Base-by-base conservation (phyloP, 2,329 filamentous ascomycete species). In the Macrophomina phaseolina region DNA sequence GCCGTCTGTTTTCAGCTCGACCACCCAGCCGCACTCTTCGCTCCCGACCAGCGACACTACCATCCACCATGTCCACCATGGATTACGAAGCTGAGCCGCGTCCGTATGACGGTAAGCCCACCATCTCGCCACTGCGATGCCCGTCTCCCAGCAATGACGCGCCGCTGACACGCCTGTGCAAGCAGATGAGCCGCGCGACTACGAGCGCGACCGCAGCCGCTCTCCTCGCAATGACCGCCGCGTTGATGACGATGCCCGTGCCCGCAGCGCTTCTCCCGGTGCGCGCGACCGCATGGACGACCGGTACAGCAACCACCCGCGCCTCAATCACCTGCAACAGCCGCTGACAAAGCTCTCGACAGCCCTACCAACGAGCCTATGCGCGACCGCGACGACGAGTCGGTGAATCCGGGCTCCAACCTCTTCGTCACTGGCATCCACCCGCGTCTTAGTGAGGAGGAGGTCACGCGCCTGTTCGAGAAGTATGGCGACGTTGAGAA, bases 401-500 rank as follows among this genome's bases (percentile, higher is more conserved):
- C 94, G 70, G 79, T 91, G 77, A 99, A 99, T 83, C 91, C 93
- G 70, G 95, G 95, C 73, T 97, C 95, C 72, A 99, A 99, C 84
- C 91, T 99, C 68, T 99, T 99, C 80, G 95, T 99, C 72, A 99
- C 95, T 70, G 95, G 95, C 73, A 99, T 99, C 72, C 93, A 98
- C 80, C 95, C 95, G 67, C 91, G 92, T 75, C 87, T 99, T 71
- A 90, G 87, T 56, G 95, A 99, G 80, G 87, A 90, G 16, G 95
- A 98, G 78, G 92, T 99, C 69, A 91, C 91, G 65, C 93, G 93
- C 79, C 90, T 99, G 71, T 99, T 99, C 77, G 93, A 97, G 83
- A 99, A 98, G 83, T 98, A 98, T 76, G 95, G 95, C 73, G 93
- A 97, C 78, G 95, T 99, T 63, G 94, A 98, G 83, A 98, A 96